Base-by-base conservation (phyloP, 108 stramenopile species). In the Nannochloropsis salina region DNA sequence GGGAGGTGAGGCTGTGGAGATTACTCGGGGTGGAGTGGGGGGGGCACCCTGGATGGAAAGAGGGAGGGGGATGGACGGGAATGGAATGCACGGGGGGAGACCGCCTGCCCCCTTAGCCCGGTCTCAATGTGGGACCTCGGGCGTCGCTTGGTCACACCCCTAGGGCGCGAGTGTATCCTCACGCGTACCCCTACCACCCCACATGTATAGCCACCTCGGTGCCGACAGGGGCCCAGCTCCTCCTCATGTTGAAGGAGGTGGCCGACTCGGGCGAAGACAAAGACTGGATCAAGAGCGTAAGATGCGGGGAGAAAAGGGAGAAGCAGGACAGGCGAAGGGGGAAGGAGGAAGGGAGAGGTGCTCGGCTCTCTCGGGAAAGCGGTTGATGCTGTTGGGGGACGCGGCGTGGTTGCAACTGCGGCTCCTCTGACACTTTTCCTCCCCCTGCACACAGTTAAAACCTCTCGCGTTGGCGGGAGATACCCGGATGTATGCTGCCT, bases 381-480 rank as follows among this genome's bases (percentile, higher is more conserved):
- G n/a, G n/a, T n/a, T n/a, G n/a, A n/a, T n/a, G n/a, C n/a, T n/a
- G n/a, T n/a, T n/a, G n/a, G n/a, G n/a, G n/a, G n/a, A n/a, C n/a
- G n/a, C n/a, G n/a, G n/a, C n/a, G n/a, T n/a, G n/a, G n/a, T n/a
- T n/a, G n/a, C n/a, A n/a, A n/a, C n/a, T n/a, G n/a, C n/a, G n/a
- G n/a, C n/a, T n/a, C n/a, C n/a, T n/a, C n/a, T n/a, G n/a, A n/a
- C 61, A 15, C 61, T 74, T n/a, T 5, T 2, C n/a, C 61, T 2
- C 61, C n/a, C 61, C 2, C 5, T 74, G 20, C 61, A 15, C n/a
- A n/a, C 61, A 74, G 61, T n/a, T 74, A 2, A 74, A 74, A n/a
- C 61, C 61, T 74, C 61, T 74, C n/a, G 61, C 61, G 20, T 74
- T 74, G 61, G 61, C n/a, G 61, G 61, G n/a, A n/a, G 61, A 74